Evolutionary conservation across 192 early-diverging fungal species (phyloP).

Genomic region (Coemansia sp.): DNA sequence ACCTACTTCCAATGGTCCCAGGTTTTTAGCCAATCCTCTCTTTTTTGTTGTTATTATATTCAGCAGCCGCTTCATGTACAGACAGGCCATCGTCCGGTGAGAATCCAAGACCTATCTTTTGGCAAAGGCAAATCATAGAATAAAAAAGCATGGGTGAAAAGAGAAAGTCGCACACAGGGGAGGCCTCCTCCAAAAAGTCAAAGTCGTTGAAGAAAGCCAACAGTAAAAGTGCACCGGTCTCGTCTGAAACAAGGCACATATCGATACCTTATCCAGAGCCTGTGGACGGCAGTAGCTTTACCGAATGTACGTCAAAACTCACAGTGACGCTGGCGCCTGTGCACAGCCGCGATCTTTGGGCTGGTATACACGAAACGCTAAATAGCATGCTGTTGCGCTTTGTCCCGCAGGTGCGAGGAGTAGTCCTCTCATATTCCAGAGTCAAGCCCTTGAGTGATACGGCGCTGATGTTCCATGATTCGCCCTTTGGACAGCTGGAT

Average conservation of each 20-base stretch:
- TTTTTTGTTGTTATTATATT: not conserved
- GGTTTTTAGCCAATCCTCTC: too few relatives aligned
- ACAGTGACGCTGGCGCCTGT: constrained; percentile 48
- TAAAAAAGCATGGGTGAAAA: constrained; percentile 41
- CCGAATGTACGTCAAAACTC: constrained; percentile 35
- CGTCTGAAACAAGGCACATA: not conserved
- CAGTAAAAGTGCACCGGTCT: constrained; percentile 12
- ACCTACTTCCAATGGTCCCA: not conserved
- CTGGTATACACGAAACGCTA: constrained; percentile 47
- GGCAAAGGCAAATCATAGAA: not conserved
- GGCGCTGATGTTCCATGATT: constrained; percentile 77
- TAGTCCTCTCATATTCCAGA: constrained; percentile 79
- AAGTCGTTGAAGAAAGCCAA: constrained; percentile 21
- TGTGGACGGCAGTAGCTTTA: constrained; percentile 37
- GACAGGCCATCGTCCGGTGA: not conserved
- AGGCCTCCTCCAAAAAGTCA: constrained; percentile 26
- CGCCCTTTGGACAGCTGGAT: constrained; percentile 79
- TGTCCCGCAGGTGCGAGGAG: constrained; percentile 82
- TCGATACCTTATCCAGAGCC: constrained; percentile 36
- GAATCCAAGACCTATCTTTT: not conserved
- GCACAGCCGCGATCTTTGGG: constrained; percentile 39
- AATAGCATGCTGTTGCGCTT: constrained; percentile 64
- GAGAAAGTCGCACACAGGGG: constrained; percentile 38
- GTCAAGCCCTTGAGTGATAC: constrained; percentile 59
- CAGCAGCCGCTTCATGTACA: not conserved